phyloP scores from a whole-genome alignment of 2,329 filamentous ascomycete species.

The Cladorrhinum sp. region DNA sequence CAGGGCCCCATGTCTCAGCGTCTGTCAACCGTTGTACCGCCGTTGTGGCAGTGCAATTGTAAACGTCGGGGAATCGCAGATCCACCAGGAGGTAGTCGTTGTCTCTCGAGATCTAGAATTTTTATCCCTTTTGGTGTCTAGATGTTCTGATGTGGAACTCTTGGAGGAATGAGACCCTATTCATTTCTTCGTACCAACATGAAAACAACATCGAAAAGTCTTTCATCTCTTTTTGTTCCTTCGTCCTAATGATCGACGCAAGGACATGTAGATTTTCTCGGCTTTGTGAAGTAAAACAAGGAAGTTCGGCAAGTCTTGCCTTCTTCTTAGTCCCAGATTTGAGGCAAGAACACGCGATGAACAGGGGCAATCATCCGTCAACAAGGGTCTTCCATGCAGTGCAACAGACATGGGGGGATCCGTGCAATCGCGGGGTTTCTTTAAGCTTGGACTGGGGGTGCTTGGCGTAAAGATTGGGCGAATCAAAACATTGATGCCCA shows the following conservation, averaged over 20 bases:
- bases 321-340: neutral
- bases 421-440: conserved; percentile 10
- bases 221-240: neutral
- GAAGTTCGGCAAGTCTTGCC: conserved; percentile 14
- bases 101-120: neutral
- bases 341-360: conserved; percentile 2
- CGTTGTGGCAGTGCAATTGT: conserved; percentile 9
- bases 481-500: neutral
- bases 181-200: too few species aligned
- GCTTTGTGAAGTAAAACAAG: neutral
- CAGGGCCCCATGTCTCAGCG: neutral
- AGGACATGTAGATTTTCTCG: neutral
- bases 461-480: neutral
- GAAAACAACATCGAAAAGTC: neutral
- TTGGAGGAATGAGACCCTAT: neutral
- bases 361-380: conserved; percentile 2
- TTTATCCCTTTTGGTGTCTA: neutral
- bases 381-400: neutral
- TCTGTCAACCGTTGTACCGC: neutral
- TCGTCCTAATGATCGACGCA: neutral
- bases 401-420: conserved; percentile 1
- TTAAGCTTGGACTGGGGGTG: neutral
- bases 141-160: neutral
- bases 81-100: neutral
- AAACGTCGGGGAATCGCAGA: conserved; percentile 7